phyloP scores from a whole-genome alignment of 148 eudicot species.

The Heliosperma pusillum region DNA sequence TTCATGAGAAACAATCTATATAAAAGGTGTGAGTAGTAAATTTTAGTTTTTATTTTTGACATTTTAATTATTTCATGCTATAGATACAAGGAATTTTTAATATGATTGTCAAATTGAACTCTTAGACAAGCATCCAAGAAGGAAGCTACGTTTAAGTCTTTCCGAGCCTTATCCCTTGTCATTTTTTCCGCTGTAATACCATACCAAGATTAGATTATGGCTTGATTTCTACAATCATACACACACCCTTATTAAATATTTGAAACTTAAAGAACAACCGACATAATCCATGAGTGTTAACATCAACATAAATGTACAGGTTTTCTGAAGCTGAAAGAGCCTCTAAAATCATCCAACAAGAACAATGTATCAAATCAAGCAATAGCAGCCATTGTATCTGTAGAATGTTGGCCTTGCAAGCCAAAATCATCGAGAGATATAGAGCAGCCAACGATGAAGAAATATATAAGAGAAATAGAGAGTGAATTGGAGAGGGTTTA shows the following conservation, averaged over 20 bases:
- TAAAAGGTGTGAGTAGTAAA: too few species aligned
- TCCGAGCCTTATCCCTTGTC: too few species aligned
- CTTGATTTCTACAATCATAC: background rate
- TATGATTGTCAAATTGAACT: too few species aligned
- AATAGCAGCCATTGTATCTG: conserved; percentile 46
- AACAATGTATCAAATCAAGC: conserved; percentile 38
- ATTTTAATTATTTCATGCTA: too few species aligned
- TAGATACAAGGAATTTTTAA: too few species aligned
- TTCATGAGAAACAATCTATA: too few species aligned
- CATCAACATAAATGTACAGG: conserved; percentile 34
- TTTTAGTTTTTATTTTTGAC: too few species aligned
- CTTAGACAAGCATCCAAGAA: too few species aligned
- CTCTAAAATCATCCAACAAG: conserved; percentile 45
- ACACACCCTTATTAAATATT: too few species aligned
- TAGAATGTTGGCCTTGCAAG: conserved; percentile 44
- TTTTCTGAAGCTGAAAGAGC: conserved; percentile 78
- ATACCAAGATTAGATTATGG: too few species aligned
- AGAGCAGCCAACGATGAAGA: conserved; percentile 51
- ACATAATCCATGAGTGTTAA: background rate
- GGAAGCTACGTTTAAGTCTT: too few species aligned
- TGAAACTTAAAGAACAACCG: background rate
- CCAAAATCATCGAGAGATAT: conserved; percentile 30
- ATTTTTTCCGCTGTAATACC: too few species aligned
- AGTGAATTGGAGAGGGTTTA: conserved; percentile 75
- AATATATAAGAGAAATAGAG: conserved; percentile 53